Conservation (phyloP, 2,329 filamentous ascomycete genomes). For the Penicillium nordicum region DNA sequence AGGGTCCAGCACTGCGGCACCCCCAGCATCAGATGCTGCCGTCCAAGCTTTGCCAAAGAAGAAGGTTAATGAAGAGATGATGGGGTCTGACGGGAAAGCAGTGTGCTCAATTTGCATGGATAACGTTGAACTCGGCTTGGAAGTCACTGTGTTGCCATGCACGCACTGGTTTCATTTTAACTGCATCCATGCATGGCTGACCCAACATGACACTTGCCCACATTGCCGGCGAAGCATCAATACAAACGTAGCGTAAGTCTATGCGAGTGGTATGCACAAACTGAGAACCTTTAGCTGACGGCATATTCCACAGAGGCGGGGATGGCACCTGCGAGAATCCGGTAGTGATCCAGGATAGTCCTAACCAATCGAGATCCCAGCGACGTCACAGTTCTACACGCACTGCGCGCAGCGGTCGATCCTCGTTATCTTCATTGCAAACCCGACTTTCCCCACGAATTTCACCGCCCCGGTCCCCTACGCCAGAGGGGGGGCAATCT, state of each 20-base stretch:
- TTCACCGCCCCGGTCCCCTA: slow-evolving; percentile 5
- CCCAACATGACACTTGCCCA: slow-evolving; percentile 89
- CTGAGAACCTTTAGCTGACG: slow-evolving; percentile 7
- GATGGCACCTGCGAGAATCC: slow-evolving; percentile 23
- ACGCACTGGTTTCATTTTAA: slow-evolving; percentile 88
- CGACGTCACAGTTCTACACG: slow-evolving; percentile 10
- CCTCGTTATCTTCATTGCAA: slow-evolving; percentile 18
- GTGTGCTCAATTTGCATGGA: slow-evolving; percentile 98
- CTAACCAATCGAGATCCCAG: slow-evolving; percentile 9
- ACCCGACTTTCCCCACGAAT: background rate
- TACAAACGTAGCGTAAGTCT: slow-evolving; percentile 24
- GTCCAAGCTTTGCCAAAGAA: slow-evolving; percentile 72
- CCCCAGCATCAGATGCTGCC: slow-evolving; percentile 71
- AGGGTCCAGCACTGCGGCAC: slow-evolving; percentile 68
- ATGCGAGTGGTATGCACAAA: background rate
- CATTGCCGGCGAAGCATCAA: slow-evolving; percentile 46
- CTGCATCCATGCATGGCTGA: slow-evolving; percentile 80
- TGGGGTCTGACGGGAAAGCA: slow-evolving; percentile 62
- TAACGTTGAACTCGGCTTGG: slow-evolving; percentile 66
- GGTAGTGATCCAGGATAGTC: slow-evolving; percentile 15
- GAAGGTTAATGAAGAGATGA: slow-evolving; percentile 65
- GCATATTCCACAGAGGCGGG: slow-evolving; percentile 12
- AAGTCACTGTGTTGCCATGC: slow-evolving; percentile 77
- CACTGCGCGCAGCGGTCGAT: slow-evolving; percentile 13
- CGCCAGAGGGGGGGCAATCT: slow-evolving; percentile 9